Percentiles rank a stretch among this genome's conserved stretches.
These are phyloP conservation scores for Leccinum variicolor DNA, from an alignment of 768 basidiomycete species.

Conservation along the genomic window DNA sequence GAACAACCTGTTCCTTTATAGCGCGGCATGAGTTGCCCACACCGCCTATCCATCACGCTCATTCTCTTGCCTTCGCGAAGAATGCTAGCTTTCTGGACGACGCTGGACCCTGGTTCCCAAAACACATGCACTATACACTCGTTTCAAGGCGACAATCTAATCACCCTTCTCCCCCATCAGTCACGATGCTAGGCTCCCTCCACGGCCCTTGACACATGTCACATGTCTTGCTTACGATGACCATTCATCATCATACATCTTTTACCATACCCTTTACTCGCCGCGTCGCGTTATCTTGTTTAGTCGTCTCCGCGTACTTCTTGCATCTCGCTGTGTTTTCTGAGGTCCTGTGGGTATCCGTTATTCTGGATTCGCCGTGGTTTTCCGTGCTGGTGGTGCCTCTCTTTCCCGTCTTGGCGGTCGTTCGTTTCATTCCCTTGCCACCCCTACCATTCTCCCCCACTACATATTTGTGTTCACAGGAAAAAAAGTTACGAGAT, in stretches of 20 bases:
- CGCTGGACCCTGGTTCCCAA: constrained; percentile 11
- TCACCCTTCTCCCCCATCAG: constrained; percentile 12
- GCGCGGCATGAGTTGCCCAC: constrained; percentile 36
- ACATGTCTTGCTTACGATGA: constrained; percentile 32
- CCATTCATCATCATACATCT: constrained; percentile 18
- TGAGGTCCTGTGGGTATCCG: constrained; percentile 19
- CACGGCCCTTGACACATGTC: constrained; percentile 15
- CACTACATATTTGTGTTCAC: constrained; percentile 21
- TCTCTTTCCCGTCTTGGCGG: background rate
- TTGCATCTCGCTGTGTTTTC: constrained; percentile 23
- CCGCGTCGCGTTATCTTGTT: constrained; percentile 29
- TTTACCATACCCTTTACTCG: constrained; percentile 31
- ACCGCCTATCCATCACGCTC: background rate
- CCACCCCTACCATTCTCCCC: background rate
- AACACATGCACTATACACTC: constrained; percentile 16
- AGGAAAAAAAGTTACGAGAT: constrained; percentile 20
- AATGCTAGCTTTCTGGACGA: constrained; percentile 10
- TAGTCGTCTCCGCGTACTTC: constrained; percentile 21
- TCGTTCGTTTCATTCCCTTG: constrained; percentile 9
- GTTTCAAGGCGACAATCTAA: constrained; percentile 28
- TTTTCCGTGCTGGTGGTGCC: constrained; percentile 16
- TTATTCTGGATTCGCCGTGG: constrained; percentile 16
- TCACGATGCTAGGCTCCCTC: constrained; percentile 19
- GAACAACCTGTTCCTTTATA: constrained; percentile 35
- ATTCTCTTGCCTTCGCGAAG: constrained; percentile 7